A percentile compares a stretch with the other conserved stretches of the same genome.
Conservation (phyloP, 164 flowering plant species). For the Vitis rotundifolia region DNA sequence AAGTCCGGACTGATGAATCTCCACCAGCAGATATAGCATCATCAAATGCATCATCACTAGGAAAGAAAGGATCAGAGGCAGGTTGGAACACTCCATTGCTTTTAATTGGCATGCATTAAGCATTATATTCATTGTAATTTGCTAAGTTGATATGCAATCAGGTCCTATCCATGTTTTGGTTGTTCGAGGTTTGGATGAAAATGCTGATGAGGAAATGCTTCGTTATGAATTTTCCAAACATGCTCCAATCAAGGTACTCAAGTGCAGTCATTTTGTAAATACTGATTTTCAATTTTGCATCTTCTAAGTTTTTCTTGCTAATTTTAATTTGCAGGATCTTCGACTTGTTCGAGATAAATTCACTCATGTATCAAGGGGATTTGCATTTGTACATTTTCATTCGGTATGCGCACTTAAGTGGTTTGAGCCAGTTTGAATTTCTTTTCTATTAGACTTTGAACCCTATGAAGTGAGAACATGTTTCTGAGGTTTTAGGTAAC, state of each 20-base stretch:
- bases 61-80: constrained; percentile 78
- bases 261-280: not conserved
- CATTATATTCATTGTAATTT: not conserved
- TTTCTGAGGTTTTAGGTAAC: too few relatives aligned
- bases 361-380: constrained; percentile 98
- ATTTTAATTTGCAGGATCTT: constrained; percentile 69
- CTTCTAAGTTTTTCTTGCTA: not conserved
- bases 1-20: constrained; percentile 85
- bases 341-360: constrained; percentile 98
- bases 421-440: not conserved
- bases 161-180: constrained; percentile 98
- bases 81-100: constrained; percentile 46
- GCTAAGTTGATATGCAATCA: constrained; percentile 24
- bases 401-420: constrained; percentile 51
- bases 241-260: constrained; percentile 87
- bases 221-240: constrained; percentile 98
- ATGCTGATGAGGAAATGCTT: constrained; percentile 99
- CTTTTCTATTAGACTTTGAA: not conserved
- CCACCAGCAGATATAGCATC: constrained; percentile 82
- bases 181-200: constrained; percentile 97
- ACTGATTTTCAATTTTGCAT: not conserved
- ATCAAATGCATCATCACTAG: constrained; percentile 51
- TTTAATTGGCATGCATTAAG: not conserved
- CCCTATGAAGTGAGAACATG: too few relatives aligned
- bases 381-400: constrained; percentile 96